Conservation (phyloP, 768 basidiomycete species). For the Dacryopinax primogenitus region DNA sequence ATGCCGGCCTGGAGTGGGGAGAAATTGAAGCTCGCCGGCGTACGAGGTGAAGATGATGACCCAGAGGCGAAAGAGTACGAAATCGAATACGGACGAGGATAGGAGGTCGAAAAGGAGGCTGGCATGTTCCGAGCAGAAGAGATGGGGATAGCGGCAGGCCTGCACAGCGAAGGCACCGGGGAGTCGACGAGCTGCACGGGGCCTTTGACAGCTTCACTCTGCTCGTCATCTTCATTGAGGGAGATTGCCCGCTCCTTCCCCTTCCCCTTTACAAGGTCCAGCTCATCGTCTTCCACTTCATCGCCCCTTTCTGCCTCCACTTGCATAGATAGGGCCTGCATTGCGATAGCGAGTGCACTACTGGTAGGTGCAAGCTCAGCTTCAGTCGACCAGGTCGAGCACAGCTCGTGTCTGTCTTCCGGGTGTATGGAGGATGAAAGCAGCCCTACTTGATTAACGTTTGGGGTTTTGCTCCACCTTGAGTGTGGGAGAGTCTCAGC, state of each 20-base stretch:
- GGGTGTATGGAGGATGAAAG: background rate
- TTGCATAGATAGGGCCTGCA: background rate
- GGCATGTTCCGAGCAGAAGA: background rate
- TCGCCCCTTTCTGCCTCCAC: background rate
- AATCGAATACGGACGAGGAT: background rate
- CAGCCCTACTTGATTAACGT: background rate
- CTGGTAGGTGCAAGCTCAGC: background rate
- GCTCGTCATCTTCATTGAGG: background rate
- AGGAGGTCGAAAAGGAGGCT: background rate
- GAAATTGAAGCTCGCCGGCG: constrained; percentile 6
- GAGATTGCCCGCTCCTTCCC: background rate
- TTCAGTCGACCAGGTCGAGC: constrained; percentile 8
- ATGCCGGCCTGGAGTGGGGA: background rate
- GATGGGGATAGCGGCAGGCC: background rate
- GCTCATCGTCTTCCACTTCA: background rate
- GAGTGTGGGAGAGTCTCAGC: background rate
- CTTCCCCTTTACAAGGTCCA: background rate
- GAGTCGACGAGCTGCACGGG: background rate
- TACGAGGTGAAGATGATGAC: constrained; percentile 1
- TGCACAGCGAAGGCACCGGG: background rate
- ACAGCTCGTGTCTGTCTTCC: constrained; percentile 8
- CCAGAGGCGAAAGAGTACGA: constrained; percentile 2
- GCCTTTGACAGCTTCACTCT: background rate
- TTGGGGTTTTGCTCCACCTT: background rate
- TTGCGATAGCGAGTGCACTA: background rate